These are phyloP conservation scores for Clavulina sp. DNA, from an alignment of 768 basidiomycete genomes.

Conservation along the genomic window DNA sequence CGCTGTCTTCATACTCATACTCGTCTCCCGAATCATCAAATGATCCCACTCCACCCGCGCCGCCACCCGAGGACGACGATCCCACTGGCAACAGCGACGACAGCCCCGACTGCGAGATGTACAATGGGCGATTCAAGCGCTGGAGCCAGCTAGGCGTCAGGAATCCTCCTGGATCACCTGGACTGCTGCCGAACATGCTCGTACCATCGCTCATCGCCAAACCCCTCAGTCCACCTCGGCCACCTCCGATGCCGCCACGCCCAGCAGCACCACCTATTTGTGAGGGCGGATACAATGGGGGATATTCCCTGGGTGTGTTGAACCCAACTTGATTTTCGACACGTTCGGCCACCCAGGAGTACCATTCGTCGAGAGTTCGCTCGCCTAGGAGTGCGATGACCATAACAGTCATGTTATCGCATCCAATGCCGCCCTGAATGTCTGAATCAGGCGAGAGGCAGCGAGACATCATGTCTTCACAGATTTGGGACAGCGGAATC, in stretches of 20 bases:
- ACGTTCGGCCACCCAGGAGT: conserved; percentile 69
- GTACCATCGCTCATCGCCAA: neutral
- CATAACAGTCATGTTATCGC: conserved; percentile 97
- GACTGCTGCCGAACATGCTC: no score
- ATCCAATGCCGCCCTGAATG: conserved; percentile 82
- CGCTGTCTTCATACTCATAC: conserved; percentile 14
- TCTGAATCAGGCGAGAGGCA: conserved; percentile 90
- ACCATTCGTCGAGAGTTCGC: conserved; percentile 84
- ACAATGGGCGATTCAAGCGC: no score
- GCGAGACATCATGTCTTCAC: conserved; percentile 77
- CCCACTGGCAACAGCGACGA: no score
- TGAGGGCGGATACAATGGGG: neutral
- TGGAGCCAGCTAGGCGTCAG: no score
- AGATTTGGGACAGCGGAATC: conserved; percentile 63
- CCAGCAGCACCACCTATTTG: neutral
- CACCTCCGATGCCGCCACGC: neutral
- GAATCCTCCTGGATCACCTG: no score
- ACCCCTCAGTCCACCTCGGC: neutral
- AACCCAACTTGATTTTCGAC: conserved; percentile 62
- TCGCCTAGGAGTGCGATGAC: conserved; percentile 78
- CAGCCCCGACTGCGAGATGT: no score
- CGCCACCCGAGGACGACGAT: no score
- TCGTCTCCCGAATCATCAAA: conserved; percentile 13
- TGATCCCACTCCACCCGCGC: no score
- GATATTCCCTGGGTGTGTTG: conserved; percentile 36